These are phyloP conservation scores for Cadophora sp. DNA, from an alignment of 2,329 filamentous ascomycete species.

Conservation along the genomic window DNA sequence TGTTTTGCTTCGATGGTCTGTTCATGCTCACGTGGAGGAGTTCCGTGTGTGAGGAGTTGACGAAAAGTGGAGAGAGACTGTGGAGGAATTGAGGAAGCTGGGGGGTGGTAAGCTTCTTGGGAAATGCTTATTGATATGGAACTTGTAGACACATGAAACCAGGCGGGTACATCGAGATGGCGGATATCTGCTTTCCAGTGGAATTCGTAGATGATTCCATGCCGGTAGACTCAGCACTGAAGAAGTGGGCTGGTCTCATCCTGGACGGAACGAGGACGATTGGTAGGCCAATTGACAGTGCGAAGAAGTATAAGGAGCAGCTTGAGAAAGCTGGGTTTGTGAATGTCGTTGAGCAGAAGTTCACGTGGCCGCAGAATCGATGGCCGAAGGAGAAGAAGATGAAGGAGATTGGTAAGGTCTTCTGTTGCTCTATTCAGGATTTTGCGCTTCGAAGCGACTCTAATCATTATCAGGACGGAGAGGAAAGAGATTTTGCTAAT, in stretches of 20 bases:
- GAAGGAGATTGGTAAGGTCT: constrained; percentile 30
- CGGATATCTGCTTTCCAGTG: constrained; percentile 40
- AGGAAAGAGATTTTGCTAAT: background rate
- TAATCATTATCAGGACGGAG: too few species aligned
- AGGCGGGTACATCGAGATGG: constrained; percentile 45
- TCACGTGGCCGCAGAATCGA: constrained; percentile 55
- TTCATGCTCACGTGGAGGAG: too few species aligned
- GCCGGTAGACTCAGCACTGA: constrained; percentile 21
- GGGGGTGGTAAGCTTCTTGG: too few species aligned
- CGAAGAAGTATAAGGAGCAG: constrained; percentile 33
- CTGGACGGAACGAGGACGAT: constrained; percentile 43
- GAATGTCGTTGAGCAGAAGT: constrained; percentile 48
- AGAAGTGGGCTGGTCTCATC: constrained; percentile 37
- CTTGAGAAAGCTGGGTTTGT: constrained; percentile 35
- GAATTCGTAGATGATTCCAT: constrained; percentile 46
- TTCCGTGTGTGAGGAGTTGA: too few species aligned
- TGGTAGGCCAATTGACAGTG: constrained; percentile 43
- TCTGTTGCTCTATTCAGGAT: background rate
- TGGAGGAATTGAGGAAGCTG: too few species aligned
- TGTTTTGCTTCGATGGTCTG: too few species aligned
- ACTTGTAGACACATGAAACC: constrained; percentile 35
- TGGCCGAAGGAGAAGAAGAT: constrained; percentile 57
- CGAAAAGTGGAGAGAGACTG: too few species aligned
- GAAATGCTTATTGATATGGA: too few species aligned
- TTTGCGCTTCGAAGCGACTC: too few species aligned